Conservation (phyloP, 2,329 filamentous ascomycete species). For the Madurella fahalii region DNA sequence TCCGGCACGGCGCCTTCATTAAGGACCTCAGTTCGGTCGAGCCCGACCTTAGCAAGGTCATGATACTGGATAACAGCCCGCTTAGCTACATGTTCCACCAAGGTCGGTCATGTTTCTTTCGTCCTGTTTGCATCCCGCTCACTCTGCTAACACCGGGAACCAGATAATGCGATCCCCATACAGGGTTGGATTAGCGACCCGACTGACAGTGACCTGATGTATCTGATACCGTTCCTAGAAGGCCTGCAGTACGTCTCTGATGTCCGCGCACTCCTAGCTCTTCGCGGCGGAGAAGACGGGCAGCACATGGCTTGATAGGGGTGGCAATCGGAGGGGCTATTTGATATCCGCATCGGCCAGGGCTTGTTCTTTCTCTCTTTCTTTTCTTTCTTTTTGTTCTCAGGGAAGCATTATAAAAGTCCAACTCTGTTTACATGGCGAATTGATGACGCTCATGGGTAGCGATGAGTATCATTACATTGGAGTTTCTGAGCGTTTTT, state of each 20-base stretch:
- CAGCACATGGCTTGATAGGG: slow-evolving; percentile 51
- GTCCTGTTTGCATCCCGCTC: not conserved
- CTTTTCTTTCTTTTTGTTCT: not conserved
- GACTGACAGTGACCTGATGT: slow-evolving; percentile 90
- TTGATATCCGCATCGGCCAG: not conserved
- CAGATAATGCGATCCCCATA: slow-evolving; percentile 98
- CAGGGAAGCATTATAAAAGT: not conserved
- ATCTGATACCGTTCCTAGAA: slow-evolving; percentile 87
- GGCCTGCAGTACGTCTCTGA: slow-evolving; percentile 95
- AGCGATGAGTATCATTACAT: not conserved
- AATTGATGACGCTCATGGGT: not conserved
- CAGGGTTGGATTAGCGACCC: slow-evolving; percentile 99
- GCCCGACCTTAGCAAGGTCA: slow-evolving; percentile 93
- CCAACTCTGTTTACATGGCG: not conserved
- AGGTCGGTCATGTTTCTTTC: slow-evolving; percentile 54
- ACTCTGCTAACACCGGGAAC: slow-evolving; percentile 17
- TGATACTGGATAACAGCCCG: slow-evolving; percentile 98
- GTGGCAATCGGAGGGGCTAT: slow-evolving; percentile 5
- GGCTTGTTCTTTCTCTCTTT: not conserved
- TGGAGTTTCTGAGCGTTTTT: slow-evolving; percentile 2
- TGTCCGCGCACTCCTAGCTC: slow-evolving; percentile 81
- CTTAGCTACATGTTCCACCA: slow-evolving; percentile 98
- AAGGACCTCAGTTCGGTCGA: slow-evolving; percentile 96
- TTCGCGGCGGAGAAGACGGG: slow-evolving; percentile 80
- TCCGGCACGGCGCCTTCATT: slow-evolving; percentile 92